Conservation (phyloP, 2,329 filamentous ascomycete species). For the Xylariaceae sp. region DNA sequence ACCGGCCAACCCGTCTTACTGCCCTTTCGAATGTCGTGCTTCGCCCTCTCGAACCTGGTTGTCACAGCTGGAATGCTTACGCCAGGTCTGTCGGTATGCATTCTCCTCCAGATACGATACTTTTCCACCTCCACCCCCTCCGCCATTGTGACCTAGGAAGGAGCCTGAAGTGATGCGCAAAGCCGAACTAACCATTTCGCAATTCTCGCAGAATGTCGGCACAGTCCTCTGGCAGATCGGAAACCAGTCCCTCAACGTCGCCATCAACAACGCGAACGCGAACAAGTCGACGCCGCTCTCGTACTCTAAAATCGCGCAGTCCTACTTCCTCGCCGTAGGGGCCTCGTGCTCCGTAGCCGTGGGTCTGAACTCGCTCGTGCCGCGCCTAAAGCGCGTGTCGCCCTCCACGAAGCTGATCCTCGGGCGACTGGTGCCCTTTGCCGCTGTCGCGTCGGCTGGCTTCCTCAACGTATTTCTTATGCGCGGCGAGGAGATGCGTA, state of each 20-base stretch:
- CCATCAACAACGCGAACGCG: slow-evolving; percentile 95
- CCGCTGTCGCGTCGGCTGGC: slow-evolving; percentile 89
- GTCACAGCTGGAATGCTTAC: slow-evolving; percentile 98
- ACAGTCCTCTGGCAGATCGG: slow-evolving; percentile 93
- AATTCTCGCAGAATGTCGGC: slow-evolving; percentile 67
- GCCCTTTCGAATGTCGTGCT: slow-evolving; percentile 97
- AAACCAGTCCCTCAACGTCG: slow-evolving; percentile 98
- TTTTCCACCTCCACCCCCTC: too few relatives aligned
- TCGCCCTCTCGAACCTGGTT: slow-evolving; percentile 89
- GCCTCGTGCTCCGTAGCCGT: slow-evolving; percentile 94
- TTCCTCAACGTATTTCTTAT: slow-evolving; percentile 96
- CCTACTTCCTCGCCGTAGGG: slow-evolving; percentile 88
- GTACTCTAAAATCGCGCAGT: slow-evolving; percentile 80
- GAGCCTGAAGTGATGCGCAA: not conserved
- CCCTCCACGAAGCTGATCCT: slow-evolving; percentile 79
- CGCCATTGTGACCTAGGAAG: too few relatives aligned
- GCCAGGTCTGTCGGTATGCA: slow-evolving; percentile 74
- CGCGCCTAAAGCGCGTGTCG: slow-evolving; percentile 77
- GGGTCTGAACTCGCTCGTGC: slow-evolving; percentile 88
- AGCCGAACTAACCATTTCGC: not conserved
- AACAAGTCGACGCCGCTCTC: slow-evolving; percentile 96
- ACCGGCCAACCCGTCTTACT: slow-evolving; percentile 91
- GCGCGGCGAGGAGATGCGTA: slow-evolving; percentile 93
- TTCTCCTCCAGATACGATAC: not conserved
- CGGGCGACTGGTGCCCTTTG: slow-evolving; percentile 90